Percentiles rank a stretch among this genome's conserved stretches.
These are phyloP conservation scores for Calonectria leucothoes DNA, from an alignment of 2,329 filamentous ascomycete species.

Conservation along the genomic window DNA sequence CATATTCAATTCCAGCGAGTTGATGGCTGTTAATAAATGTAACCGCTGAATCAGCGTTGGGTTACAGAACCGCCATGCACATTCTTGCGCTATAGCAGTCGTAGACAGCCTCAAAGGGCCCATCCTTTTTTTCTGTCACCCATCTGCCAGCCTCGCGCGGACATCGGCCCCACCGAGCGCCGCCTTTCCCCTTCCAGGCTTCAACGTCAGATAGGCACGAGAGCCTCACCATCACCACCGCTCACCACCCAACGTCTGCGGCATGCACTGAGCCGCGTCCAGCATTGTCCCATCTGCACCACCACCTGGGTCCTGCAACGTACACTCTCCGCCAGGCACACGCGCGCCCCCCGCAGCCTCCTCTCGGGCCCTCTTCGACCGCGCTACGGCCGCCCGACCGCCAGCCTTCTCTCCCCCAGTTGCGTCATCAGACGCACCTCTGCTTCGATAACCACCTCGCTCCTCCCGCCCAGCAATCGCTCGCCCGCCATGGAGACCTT, in stretches of 20 bases:
- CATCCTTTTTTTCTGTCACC: not conserved
- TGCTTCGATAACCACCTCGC: constrained; percentile 11
- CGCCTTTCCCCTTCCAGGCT: constrained; percentile 1
- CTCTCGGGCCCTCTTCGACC: not conserved
- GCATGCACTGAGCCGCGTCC: constrained; percentile 14
- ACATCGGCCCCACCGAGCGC: constrained; percentile 14
- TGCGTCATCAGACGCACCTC: constrained; percentile 40
- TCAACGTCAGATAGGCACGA: not conserved
- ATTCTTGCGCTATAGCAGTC: not conserved
- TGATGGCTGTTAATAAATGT: not conserved
- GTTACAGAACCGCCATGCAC: not conserved
- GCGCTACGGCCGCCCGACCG: constrained; percentile 2
- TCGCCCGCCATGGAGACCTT: constrained; percentile 82
- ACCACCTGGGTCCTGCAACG: not conserved
- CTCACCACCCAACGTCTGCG: constrained; percentile 32
- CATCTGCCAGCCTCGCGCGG: not conserved
- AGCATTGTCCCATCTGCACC: not conserved
- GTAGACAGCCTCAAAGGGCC: not conserved
- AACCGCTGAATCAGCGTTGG: not conserved
- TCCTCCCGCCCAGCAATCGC: constrained; percentile 8
- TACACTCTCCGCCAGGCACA: not conserved
- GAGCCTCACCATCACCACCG: constrained; percentile 43
- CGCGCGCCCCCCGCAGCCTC: not conserved
- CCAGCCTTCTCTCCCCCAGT: constrained; percentile 25
- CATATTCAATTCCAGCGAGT: not conserved